These are phyloP conservation scores for Coemansia sp. DNA, from an alignment of 192 early-diverging fungal genomes.

Conservation along the genomic window DNA sequence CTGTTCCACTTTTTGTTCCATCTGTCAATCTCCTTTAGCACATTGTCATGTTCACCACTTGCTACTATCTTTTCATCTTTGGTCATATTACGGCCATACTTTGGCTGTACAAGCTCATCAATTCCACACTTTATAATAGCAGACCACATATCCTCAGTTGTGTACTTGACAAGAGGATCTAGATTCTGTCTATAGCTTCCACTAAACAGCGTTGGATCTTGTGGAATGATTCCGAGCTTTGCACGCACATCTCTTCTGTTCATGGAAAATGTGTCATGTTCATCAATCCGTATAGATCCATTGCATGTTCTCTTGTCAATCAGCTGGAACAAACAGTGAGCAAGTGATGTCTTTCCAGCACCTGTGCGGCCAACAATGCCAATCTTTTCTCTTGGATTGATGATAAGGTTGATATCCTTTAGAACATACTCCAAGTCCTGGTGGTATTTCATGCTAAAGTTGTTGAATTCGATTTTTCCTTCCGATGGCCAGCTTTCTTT, in stretches of 20 bases:
- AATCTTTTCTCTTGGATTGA: too few relatives aligned
- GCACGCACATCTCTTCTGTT: conserved; percentile 59
- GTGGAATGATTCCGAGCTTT: conserved; percentile 55
- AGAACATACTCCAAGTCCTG: too few relatives aligned
- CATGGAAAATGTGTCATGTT: conserved; percentile 61
- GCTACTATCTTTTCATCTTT: not conserved
- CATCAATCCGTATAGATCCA: conserved; percentile 71
- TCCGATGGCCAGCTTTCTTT: too few relatives aligned
- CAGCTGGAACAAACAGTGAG: conserved; percentile 60
- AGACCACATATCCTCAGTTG: conserved; percentile 67
- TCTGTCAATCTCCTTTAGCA: not conserved
- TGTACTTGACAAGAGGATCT: conserved; percentile 71
- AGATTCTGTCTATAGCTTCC: conserved; percentile 73
- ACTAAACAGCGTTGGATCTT: conserved; percentile 53
- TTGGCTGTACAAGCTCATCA: not conserved
- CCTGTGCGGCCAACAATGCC: conserved; percentile 7
- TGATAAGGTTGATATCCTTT: too few relatives aligned
- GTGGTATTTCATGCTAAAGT: too few relatives aligned
- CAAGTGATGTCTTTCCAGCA: conserved; percentile 65
- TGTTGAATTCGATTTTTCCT: too few relatives aligned
- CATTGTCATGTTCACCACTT: not conserved
- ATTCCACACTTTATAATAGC: conserved; percentile 49
- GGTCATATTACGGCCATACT: not conserved
- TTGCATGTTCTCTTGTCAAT: conserved; percentile 56
- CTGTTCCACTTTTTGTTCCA: not conserved